These are phyloP conservation scores for Pseudomonodictys pantanalensis DNA, from an alignment of 495 filamentous ascomycete genomes.

Conservation along the genomic window DNA sequence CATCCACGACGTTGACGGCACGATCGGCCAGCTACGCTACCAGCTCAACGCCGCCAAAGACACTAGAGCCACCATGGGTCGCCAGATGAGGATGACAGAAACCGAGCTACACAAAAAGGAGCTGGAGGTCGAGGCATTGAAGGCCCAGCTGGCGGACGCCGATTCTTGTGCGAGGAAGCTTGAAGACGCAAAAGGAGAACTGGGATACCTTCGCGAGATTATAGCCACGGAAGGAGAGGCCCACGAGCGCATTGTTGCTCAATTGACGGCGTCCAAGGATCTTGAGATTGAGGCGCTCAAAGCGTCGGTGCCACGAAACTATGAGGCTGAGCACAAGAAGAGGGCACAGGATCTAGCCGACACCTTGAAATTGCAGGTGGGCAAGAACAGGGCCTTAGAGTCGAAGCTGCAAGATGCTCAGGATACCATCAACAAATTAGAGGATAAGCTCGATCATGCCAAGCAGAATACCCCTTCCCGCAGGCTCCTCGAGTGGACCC, in stretches of 20 bases:
- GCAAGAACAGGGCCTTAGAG: not conserved
- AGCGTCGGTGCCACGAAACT: not conserved
- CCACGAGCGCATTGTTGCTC: not conserved
- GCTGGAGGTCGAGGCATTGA: not conserved
- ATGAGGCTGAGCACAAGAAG: too few species aligned
- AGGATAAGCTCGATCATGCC: conserved; percentile 13
- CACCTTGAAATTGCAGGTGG: too few species aligned
- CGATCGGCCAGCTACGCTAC: not conserved
- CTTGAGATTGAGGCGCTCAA: not conserved
- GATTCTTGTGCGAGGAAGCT: not conserved
- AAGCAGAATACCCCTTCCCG: too few species aligned
- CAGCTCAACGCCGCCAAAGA: not conserved
- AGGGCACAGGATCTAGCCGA: too few species aligned
- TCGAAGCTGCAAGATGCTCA: not conserved
- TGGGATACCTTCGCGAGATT: not conserved
- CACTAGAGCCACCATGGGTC: not conserved
- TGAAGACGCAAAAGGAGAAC: not conserved
- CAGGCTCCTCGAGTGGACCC: too few species aligned
- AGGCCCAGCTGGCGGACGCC: not conserved
- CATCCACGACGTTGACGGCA: not conserved
- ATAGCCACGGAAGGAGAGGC: not conserved
- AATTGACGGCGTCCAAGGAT: not conserved
- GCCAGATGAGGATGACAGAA: not conserved
- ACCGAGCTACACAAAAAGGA: not conserved
- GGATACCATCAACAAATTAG: not conserved